phyloP scores from a whole-genome alignment of 371 early-diverging fungal species.

The Apophysomyces elegans region DNA sequence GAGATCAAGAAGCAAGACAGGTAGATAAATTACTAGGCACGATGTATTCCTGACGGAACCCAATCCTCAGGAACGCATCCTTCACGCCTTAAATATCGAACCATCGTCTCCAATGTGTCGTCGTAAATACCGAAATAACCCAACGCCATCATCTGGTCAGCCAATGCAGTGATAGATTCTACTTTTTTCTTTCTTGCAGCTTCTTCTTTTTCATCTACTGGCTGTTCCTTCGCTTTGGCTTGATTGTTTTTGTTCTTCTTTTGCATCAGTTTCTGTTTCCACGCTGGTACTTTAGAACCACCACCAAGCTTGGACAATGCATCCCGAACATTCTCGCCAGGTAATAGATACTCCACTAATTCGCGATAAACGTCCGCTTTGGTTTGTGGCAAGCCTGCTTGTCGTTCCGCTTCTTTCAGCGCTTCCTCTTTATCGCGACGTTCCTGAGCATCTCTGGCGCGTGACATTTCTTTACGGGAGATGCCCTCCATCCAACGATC shows the following conservation, averaged over 20 bases:
- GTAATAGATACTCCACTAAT: constrained; percentile 68
- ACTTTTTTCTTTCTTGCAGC: constrained; percentile 50
- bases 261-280: constrained; percentile 57
- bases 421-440: constrained; percentile 56
- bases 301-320: constrained; percentile 68
- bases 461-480: constrained; percentile 73
- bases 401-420: constrained; percentile 56
- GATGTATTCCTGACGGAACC: constrained; percentile 41
- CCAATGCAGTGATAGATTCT: constrained; percentile 71
- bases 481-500: constrained; percentile 90
- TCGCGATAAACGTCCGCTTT: constrained; percentile 59
- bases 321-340: constrained; percentile 73
- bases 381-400: constrained; percentile 48
- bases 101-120: constrained; percentile 76
- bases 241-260: constrained; percentile 65
- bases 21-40: not conserved
- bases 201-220: constrained; percentile 43
- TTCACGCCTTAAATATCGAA: constrained; percentile 69
- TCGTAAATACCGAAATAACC: constrained; percentile 78
- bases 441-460: constrained; percentile 74
- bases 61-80: constrained; percentile 67
- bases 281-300: constrained; percentile 52
- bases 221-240: constrained; percentile 13
- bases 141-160: constrained; percentile 77
- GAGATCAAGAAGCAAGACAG: not conserved